Evolutionary conservation across 2,329 filamentous ascomycete genomes (phyloP), one percentile per base, ranked within the genome.

Genomic region (Neospermospora avenae): DNA sequence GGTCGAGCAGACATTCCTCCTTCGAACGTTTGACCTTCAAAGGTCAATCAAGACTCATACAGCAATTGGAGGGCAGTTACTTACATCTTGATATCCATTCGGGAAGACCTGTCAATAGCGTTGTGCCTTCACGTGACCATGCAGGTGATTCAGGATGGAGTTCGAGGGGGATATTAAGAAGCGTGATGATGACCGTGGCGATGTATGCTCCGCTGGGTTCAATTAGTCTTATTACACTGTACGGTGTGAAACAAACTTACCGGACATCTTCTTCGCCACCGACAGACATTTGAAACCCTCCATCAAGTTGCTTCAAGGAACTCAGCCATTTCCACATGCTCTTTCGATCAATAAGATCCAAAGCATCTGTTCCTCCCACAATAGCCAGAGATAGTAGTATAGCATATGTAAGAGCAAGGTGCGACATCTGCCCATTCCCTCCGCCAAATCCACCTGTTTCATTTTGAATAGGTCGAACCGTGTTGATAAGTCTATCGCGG

Each of bases 261-360:
- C 91, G 86, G 62, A 97, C 89, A 74, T 99, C 95, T 75, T 95
- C 89, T 77, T 99, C 95, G 60, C 93, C 95, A 61, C 89, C 91
- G 53, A 89, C 77, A 55, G 87, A 87, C 80, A 99, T 89, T 69
- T 88, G 86, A 73, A 99, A 98, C n/a, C 91, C 91, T 54, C 95
- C 95, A 72, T 91, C 86, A 11, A 84, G 78, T 75, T 96, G 90
- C 80, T 98, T 99, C 72, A 98, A 81, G 41, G 81, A 80, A 65
- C 89, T 91, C 18, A 99, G 82, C 87, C 91, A 99, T 74, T 85
- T 88, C 91, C 93, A 97, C 87, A 98, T 89, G 53, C 85, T 81
- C 71, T 85, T 85, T 63, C 95, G 85, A 76, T 98, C 88, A 61
- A 98, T 84, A 57, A 91, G 78, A 62, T 87, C 82, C 72, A 91